Percentiles rank a stretch among this genome's conserved stretches.
Evolutionary conservation across 2,329 filamentous ascomycete genomes (phyloP).

Genomic region (Niveomyces coronatus): DNA sequence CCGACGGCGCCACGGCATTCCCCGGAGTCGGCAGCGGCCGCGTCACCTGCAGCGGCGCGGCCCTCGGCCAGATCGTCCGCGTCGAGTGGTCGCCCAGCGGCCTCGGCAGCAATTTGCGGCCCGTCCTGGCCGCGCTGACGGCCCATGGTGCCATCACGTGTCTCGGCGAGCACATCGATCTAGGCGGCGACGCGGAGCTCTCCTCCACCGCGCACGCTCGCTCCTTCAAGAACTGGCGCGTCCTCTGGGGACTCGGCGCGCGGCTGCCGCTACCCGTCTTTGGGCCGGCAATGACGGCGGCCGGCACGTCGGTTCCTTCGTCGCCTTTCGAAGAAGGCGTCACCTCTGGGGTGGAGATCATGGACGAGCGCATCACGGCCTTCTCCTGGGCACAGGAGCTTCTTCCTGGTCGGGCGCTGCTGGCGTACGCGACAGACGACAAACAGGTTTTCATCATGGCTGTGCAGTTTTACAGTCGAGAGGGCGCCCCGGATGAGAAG

Average conservation of each 20-base stretch:
- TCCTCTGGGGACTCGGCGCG: conserved; percentile 47
- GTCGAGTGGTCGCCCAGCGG: conserved; percentile 49
- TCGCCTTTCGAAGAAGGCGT: too few species aligned
- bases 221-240: conserved; percentile 39
- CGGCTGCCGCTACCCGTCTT: conserved; percentile 37
- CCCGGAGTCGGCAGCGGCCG: conserved; percentile 2
- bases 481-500: conserved; percentile 17
- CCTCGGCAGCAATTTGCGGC: conserved; percentile 42
- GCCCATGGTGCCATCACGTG: conserved; percentile 39
- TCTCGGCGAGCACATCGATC: conserved; percentile 37
- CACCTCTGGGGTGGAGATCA: conserved; percentile 22
- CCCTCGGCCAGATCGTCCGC: conserved; percentile 43
- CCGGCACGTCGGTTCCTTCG: too few species aligned
- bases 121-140: conserved; percentile 40
- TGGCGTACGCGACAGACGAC: conserved; percentile 42
- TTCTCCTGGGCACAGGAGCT: conserved; percentile 44
- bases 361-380: conserved; percentile 36
- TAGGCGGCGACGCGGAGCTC: conserved; percentile 17
- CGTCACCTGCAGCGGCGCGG: conserved; percentile 17
- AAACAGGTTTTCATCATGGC: conserved; percentile 41
- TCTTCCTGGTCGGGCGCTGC: conserved; percentile 29
- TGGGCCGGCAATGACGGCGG: conserved; percentile 7
- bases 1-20: background rate
- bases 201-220: conserved; percentile 23
- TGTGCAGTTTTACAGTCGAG: conserved; percentile 29